These are phyloP conservation scores for Penicillium sp. DNA, from an alignment of 2,329 filamentous ascomycete genomes.

Conservation along the genomic window DNA sequence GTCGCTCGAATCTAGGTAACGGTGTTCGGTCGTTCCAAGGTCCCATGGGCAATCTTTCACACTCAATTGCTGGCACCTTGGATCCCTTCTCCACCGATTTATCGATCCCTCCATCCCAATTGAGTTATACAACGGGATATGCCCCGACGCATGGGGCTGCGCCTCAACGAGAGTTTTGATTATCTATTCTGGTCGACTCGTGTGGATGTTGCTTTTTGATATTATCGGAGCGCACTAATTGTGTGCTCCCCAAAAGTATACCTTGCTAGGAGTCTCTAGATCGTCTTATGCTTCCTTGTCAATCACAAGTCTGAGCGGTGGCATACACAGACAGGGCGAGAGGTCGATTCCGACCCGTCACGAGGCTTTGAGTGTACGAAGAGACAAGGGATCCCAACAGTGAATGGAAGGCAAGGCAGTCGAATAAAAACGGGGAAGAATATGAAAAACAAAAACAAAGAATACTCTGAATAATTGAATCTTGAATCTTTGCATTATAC, in stretches of 20 bases:
- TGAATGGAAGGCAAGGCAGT: too few relatives aligned
- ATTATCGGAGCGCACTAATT: background rate
- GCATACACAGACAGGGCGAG: background rate
- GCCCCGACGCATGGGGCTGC: constrained; percentile 25
- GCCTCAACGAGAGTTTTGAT: constrained; percentile 31
- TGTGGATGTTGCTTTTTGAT: background rate
- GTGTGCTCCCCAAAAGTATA: constrained; percentile 7
- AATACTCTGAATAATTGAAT: background rate
- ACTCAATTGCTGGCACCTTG: constrained; percentile 28
- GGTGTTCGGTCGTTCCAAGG: constrained; percentile 26
- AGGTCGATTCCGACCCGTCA: background rate
- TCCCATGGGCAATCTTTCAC: constrained; percentile 23
- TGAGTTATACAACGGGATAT: constrained; percentile 31
- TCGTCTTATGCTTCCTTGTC: background rate
- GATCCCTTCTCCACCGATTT: constrained; percentile 32
- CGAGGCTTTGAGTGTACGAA: too few relatives aligned
- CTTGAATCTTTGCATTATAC: background rate
- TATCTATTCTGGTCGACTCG: background rate
- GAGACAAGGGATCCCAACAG: background rate
- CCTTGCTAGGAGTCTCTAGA: background rate
- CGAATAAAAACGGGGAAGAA: background rate
- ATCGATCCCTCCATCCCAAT: constrained; percentile 29
- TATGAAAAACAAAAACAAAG: background rate
- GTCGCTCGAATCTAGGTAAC: constrained; percentile 20
- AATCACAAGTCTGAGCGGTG: background rate